Percentiles rank a stretch among this genome's conserved stretches.
phyloP scores from a whole-genome alignment of 306 rosid species.

The Lablab purpureus region DNA sequence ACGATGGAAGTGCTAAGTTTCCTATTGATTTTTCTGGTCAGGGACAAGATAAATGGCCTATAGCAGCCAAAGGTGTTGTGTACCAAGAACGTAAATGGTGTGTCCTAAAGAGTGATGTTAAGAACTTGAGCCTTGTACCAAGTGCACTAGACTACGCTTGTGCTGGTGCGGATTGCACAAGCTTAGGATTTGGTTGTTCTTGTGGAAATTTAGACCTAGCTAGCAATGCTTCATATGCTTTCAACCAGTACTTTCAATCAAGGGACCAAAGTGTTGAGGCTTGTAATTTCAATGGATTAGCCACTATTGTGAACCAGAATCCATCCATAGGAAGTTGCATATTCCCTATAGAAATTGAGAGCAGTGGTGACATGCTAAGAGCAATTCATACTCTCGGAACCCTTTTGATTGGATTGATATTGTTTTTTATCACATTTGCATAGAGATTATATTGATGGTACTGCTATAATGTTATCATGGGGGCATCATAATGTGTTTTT shows the following conservation, averaged over 20 bases:
- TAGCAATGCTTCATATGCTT: slow-evolving; percentile 66
- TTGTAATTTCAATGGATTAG: slow-evolving; percentile 64
- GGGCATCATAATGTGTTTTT: background rate
- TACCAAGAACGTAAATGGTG: slow-evolving; percentile 76
- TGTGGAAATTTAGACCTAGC: slow-evolving; percentile 50
- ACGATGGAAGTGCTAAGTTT: slow-evolving; percentile 73
- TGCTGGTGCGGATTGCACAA: slow-evolving; percentile 64
- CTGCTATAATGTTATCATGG: background rate
- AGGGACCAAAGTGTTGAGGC: slow-evolving; percentile 68
- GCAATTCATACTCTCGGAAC: background rate
- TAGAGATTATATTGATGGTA: background rate
- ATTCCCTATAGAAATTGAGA: slow-evolving; percentile 61
- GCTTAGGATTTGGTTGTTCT: slow-evolving; percentile 54
- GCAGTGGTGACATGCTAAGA: slow-evolving; percentile 46
- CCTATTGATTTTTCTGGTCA: slow-evolving; percentile 64
- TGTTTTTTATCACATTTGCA: slow-evolving; percentile 37
- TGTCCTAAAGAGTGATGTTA: slow-evolving; percentile 36
- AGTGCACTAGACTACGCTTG: slow-evolving; percentile 59
- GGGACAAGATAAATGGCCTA: slow-evolving; percentile 54
- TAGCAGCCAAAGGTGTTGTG: slow-evolving; percentile 62
- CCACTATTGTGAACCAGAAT: slow-evolving; percentile 51
- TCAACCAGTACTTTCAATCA: slow-evolving; percentile 68
- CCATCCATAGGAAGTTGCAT: slow-evolving; percentile 61
- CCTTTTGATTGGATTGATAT: slow-evolving; percentile 41
- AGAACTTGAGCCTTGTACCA: background rate